Evolutionary conservation across 148 eudicot species (phyloP), one percentile per base, ranked within the genome.

Genomic region (Tetragonia tetragonoides): DNA sequence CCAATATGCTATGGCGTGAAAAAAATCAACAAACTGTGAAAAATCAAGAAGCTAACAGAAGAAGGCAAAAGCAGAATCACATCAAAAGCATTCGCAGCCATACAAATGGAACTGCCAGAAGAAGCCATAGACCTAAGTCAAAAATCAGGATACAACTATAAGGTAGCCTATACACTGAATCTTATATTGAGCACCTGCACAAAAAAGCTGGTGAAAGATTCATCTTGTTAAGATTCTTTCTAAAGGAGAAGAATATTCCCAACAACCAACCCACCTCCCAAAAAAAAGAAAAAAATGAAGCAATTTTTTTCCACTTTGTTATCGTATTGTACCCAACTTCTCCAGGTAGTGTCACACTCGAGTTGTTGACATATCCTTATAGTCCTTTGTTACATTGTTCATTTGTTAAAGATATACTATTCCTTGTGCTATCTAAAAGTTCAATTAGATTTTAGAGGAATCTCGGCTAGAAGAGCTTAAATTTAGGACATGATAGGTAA

Each of bases 81-180:
- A 10, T 64, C 14, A 24, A 62, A 64, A 47, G 28, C 15, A 11
- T 42, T 6, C 0, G 15, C 42, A 18, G 60, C 5, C 15, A 46
- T 20, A 47, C 46, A 54, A 53, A 74, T n/a, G 15, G 20, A 21
- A 68, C 16, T n/a, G 1, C 2, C n/a, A 11, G 3, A 69, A 47
- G 1, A 4, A 21, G 10, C 8, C 11, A 11, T 18, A 41, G 5
- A 68, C 51, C 9, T 14, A 68, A 68, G 49, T 49, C 23, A 68
- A 68, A 1, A 28, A 28, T 28, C 51, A 68, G 8, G 8, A 6
- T 18, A 41, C 21, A 39, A 6, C 0, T 14, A 40, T 37, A 21
- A 7, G 24, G 73, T 69, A 68, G 37, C 72, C 28, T 44, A 69
- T 47, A n/a, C 56, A 69, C 34, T 69, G 54, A 69, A 47, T 28